Base-by-base conservation (phyloP, 495 filamentous ascomycete genomes). In the Hypoxylon crocopeplum region DNA sequence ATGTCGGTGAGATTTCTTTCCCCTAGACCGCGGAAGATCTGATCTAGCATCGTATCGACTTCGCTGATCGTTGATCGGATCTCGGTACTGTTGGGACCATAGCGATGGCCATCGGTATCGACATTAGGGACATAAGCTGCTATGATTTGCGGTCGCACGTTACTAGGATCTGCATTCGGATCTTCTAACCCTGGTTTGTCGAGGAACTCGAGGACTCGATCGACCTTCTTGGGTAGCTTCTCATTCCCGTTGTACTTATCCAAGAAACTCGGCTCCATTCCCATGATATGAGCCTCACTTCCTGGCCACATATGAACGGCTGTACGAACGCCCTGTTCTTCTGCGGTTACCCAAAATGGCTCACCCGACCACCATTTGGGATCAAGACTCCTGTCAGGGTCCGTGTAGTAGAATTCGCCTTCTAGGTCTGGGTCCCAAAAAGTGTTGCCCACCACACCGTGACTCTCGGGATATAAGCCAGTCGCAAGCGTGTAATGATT, bases 271-370 rank as follows among this genome's bases (percentile, higher is more conserved):
- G 91, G 91, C 36, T 91, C 86, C 25, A 84, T 72, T 7, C 75
- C 77, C 19, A 82, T 77, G 57, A 90, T 82, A 61, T 90, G 86
- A 1, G 91, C 92, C 72, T 98, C 95, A 15, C 88, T 93, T 2
- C 95, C 94, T 0, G 95, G 94, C 94, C 94, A 99, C 94, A 99
- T 99, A 69, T 98, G 95, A 21, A 98, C 86, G 12, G 90, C 95
- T 22, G 84, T 84, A 48, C 79, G 83, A 41, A 96, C 76, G 5
- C 86, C 86, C 47, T 86, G 83, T 27, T 86, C 84, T 67, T 97
- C 93, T 5, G 94, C 93, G 0, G 94, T 93, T 27, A 87, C 85
- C 94, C 94, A 99, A 34, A 99, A 74, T 0, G 94, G 94, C 65
- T 97, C 93, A 0, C 91, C 93, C 3, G 75, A 80, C 94, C 95